Conservation (phyloP, 106 monocot species). For the Acorus calamus region DNA sequence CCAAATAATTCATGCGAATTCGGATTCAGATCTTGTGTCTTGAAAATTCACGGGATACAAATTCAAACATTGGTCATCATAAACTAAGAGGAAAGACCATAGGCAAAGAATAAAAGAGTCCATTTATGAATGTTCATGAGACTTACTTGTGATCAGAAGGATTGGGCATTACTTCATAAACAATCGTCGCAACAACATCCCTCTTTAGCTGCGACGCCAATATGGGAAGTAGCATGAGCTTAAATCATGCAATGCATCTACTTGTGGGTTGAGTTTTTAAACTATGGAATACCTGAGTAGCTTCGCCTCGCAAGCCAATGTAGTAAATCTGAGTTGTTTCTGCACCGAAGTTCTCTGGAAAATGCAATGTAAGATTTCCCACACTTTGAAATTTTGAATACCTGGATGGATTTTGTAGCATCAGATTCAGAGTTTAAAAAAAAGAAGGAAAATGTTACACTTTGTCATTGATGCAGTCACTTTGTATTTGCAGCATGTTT, state of each 20-base stretch:
- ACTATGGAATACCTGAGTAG: slow-evolving; percentile 67
- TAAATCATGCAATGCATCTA: too few species aligned
- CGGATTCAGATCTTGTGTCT: too few species aligned
- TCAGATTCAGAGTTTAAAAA: not conserved
- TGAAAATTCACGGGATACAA: too few species aligned
- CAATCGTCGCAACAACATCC: slow-evolving; percentile 91
- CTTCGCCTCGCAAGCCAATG: slow-evolving; percentile 92
- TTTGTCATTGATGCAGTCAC: too few species aligned
- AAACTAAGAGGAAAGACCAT: not conserved
- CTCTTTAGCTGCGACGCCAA: slow-evolving; percentile 61
- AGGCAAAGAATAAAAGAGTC: not conserved
- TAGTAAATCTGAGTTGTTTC: slow-evolving; percentile 78
- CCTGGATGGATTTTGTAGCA: slow-evolving; percentile 23
- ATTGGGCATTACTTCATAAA: slow-evolving; percentile 93
- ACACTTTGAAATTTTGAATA: slow-evolving; percentile 92
- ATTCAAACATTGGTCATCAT: not conserved
- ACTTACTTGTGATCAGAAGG: slow-evolving; percentile 99
- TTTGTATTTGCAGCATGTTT: too few species aligned
- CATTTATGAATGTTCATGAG: not conserved
- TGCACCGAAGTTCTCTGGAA: slow-evolving; percentile 91
- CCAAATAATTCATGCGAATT: too few species aligned
- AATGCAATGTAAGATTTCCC: slow-evolving; percentile 76
- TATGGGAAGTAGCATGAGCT: not conserved
- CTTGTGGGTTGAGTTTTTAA: too few species aligned
- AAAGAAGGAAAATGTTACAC: too few species aligned